Evolutionary conservation across 306 rosid genomes (phyloP), one percentile per base, ranked within the genome.

Genomic region (Malus asiatica): DNA sequence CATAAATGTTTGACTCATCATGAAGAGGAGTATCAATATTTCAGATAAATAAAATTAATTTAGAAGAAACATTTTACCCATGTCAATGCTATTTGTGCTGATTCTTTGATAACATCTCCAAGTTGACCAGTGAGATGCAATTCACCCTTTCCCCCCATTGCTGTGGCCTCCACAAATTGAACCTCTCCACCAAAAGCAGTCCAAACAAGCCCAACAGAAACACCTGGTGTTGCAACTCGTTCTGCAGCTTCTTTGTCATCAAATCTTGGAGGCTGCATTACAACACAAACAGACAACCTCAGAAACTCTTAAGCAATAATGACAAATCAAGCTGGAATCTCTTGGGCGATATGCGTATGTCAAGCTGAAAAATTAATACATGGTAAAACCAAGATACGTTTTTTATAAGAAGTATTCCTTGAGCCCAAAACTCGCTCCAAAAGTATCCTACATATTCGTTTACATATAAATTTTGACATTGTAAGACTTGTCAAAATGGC

Each of bases 141-240:
- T 80, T 90, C 98, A 67, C 97, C 97, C 89, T 89, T 95, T 76
- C 97, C 97, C 15, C 79, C 91, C 97, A 89, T 92, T 68, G 87
- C 88, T 57, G 98, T 88, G 59, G 92, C 97, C 90, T 95, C 98
- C 79, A 95, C 98, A 86, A 95, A 92, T 86, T 95, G 98, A 83
- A 95, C 97, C 83, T 95, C 98, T 76, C 98, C 98, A 72, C 98
- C 98, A 75, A 95, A 86, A 71, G 96, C 77, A 79, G 98, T 95
- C 98, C 98, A 95, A 79, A 95, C 97, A 76, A 95, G 85, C 80
- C 98, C 97, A 84, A 95, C 93, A 64, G 96, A 92, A 72, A 89
- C 72, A 77, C 98, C 98, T 70, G 98, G 96, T 20, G 81, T 44
- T 71, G 86, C 93, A 68, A 92, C 97, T 42, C 98, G 85, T 76